Base-by-base conservation (phyloP, 2,329 filamentous ascomycete genomes). In the Neonectria coccinea region DNA sequence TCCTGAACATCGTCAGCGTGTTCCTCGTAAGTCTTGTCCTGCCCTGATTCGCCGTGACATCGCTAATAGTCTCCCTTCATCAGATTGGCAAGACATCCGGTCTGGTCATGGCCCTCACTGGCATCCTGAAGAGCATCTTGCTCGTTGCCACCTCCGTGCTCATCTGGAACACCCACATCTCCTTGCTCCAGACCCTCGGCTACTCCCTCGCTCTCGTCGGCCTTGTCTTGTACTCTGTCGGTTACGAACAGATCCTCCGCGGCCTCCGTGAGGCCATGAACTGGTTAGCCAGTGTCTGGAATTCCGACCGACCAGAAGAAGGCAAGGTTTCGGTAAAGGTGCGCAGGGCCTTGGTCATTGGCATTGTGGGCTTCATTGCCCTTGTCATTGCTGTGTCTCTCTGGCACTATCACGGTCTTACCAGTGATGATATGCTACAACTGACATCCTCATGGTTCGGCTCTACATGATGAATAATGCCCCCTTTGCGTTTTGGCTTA, bases 61-160 rank as follows among this genome's bases (percentile, higher is more conserved):
- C 14, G 39, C 64, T 74, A 66, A 71, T 51, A 27, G 50, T 45
- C 14, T 31, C 3, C 7, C 20, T n/a, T 25, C 18, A 16, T 27
- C 56, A 95, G 92, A 97, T 97, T 74, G 92, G 93, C 77, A 94
- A 92, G 81, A 97, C 93, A 8, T 97, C 93, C 2, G 92, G 91
- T 61, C 87, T 97, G 56, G 92, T 94, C 73, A 91, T 97, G 81
- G 94, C 92, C 36, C 88, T 97, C 25, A 94, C 90, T 64, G 92
- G 93, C 77, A 93, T 97, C 69, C 87, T 96, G 74, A 97, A 97
- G 81, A 92, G 94, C 79, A 94, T 97, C 66, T 88, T 97, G 63
- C 89, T 97, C 59, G 92, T 97, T 68, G 83, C 86, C 65, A 86
- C 89, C 63, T 93, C 91, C 57, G 91, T 96, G 80, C 78, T 92